Base-by-base conservation (phyloP, 768 basidiomycete genomes). In the Pleurotus cornucopiae region DNA sequence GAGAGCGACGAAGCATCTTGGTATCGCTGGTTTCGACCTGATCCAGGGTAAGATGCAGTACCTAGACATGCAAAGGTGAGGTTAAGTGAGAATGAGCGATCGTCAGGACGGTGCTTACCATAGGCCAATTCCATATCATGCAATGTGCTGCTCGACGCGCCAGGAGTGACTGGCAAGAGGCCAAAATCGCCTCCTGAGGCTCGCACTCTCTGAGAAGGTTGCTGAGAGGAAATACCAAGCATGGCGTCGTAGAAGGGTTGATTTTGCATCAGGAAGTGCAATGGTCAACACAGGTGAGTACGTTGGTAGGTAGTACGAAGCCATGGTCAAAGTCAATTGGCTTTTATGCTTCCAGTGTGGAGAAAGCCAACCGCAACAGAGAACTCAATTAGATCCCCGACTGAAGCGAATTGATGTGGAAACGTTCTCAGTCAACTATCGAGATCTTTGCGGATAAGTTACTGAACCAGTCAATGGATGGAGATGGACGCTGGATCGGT, bases 321-420 rank as follows among this genome's bases (percentile, higher is more conserved):
- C 41, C 16, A 34, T 16, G 18, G 51, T 40, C n/a, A 38, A 6
- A 20, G 39, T 51, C 49, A 25, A 21, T n/a, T 40, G 39, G 49
- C 16, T 38, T 53, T 53, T 53, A 53, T 26, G 37, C 38, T 40
- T 38, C 51, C 16, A 41, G 16, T 16, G 39, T 34, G 34, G 39
- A 18, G 23, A 23, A 30, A 9, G 51, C 51, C 51, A 18, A 34
- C 21, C 21, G 51, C 20, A 41, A 30, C 51, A 39, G 51, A 39
- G 20, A 23, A 39, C 41, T 53, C 38, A 53, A 30, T 53, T 53
- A 41, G 26, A 53, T 53, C 51, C 51, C 51, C 51, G 51, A 53
- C 51, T 37, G 16, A 41, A 53, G 39, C 51, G 51, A 53, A 30
- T 53, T 47, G 46, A 47, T 47, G 46, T 44, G 23, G 30, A 49